A percentile compares a stretch with the other conserved stretches of the same genome.
phyloP scores from a whole-genome alignment of 768 basidiomycete species.

The Psilocybe sp. region DNA sequence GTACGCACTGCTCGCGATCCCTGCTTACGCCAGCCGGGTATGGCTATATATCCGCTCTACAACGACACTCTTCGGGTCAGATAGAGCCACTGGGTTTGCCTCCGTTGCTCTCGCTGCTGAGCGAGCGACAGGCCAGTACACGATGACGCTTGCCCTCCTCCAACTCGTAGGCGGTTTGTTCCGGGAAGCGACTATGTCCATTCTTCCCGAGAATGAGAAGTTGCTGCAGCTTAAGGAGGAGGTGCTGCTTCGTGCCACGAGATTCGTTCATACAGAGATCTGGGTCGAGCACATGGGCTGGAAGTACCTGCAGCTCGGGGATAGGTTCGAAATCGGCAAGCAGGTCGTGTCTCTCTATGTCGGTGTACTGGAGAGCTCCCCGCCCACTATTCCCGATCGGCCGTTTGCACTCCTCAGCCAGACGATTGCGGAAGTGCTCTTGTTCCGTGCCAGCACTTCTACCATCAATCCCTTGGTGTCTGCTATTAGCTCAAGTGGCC shows the following conservation, averaged over 20 bases:
- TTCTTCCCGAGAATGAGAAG: conserved; percentile 54
- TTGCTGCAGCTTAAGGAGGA: conserved; percentile 79
- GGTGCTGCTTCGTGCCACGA: conserved; percentile 72
- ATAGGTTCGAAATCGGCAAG: conserved; percentile 80
- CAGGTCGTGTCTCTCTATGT: conserved; percentile 65
- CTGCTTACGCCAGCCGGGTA: conserved; percentile 74
- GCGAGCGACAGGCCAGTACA: conserved; percentile 70
- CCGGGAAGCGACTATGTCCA: conserved; percentile 63
- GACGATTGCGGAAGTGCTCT: conserved; percentile 64
- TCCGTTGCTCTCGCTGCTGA: conserved; percentile 69
- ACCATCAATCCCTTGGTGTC: conserved; percentile 81
- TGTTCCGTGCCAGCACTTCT: conserved; percentile 73
- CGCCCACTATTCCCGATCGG: conserved; percentile 48
- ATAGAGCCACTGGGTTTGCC: conserved; percentile 51
- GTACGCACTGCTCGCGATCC: conserved; percentile 69
- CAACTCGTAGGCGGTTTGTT: conserved; percentile 75
- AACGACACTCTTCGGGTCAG: conserved; percentile 69
- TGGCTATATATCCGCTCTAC: conserved; percentile 89
- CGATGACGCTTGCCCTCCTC: conserved; percentile 78
- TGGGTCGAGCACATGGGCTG: conserved; percentile 86
- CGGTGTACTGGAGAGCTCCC: conserved; percentile 60
- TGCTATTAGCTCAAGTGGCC: conserved; percentile 58
- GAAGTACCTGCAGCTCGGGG: conserved; percentile 81
- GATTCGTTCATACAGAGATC: conserved; percentile 81
- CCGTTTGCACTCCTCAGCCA: conserved; percentile 63